Evolutionary conservation across 2,329 filamentous ascomycete species (phyloP), one percentile per base, ranked within the genome.

Genomic region (Alternaria solani): DNA sequence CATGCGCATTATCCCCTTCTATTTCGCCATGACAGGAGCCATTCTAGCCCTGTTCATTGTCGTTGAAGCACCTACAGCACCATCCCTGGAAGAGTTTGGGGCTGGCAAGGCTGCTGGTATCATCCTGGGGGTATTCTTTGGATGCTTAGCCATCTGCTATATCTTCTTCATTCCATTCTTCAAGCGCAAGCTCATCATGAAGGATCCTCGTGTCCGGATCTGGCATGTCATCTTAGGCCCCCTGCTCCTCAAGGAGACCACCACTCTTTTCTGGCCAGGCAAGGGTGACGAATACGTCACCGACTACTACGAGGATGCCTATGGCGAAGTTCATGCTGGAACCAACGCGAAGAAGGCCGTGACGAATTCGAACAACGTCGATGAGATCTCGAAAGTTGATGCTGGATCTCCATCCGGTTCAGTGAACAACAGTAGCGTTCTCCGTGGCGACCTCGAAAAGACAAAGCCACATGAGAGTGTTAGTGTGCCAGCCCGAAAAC

Each of bases 31-130:
- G 49, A 84, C 84, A 0, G 82, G 78, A 43, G 82, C 77, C 18
- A 78, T 85, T 51, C 80, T 84, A 43, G 82, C 83, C 5, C 78
- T 91, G 72, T 85, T 90, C 61, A 86, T 91, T 57, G 82, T 90
- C 47, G 76, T 84, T 59, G 80, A 83, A 65, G 75, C 77, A 5
- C 81, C 80, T 9, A 72, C 68, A 14, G 71, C 69, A 5, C 69
- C 69, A 11, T 74, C 71, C 8, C 65, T 72, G 1, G 56, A 76
- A 36, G 70, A 74, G 18, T 73, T 74, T 38, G 72, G 72, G 25
- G 71, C 64, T 41, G 72, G 72, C n/a, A 73, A 72, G 5, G 70
- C 70, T 12, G 63, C 34, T 36, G 71, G 70, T 30, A 74, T 74
- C 48, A 65, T 73, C 34, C 61, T 73, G 2, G 70, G 70, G 23